Evolutionary conservation across 768 basidiomycete genomes (phyloP).

Genomic region (Kwoniella botswanensis): DNA sequence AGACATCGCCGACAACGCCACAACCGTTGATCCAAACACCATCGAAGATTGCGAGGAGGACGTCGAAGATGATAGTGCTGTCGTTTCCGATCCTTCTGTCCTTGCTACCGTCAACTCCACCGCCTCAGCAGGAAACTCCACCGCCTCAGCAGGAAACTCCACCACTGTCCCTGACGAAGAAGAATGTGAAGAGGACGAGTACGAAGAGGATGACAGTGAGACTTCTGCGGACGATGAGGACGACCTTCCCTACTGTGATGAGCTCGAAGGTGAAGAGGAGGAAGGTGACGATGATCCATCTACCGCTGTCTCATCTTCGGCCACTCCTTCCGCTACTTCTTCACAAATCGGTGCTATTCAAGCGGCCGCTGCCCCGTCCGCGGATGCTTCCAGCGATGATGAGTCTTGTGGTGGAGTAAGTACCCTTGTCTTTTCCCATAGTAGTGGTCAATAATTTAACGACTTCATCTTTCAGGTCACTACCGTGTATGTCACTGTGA

Average conservation of each 20-base stretch:
- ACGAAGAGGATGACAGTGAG: constrained; percentile 11
- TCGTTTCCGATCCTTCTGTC: not conserved
- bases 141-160: not conserved
- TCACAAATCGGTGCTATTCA: constrained; percentile 18
- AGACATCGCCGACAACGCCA: constrained; percentile 3
- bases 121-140: not conserved
- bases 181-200: constrained; percentile 16
- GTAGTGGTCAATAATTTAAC: not conserved
- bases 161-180: constrained; percentile 12
- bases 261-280: constrained; percentile 2
- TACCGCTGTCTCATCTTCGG: not conserved
- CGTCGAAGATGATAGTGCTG: constrained; percentile 1
- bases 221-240: constrained; percentile 23
- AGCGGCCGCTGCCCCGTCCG: constrained; percentile 11
- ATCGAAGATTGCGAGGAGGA: constrained; percentile 9
- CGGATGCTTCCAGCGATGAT: constrained; percentile 5
- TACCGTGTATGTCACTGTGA: constrained; percentile 41
- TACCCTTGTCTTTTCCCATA: not conserved
- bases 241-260: constrained; percentile 32
- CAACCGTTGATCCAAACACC: not conserved
- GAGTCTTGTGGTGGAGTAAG: constrained; percentile 38
- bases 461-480: constrained; percentile 20
- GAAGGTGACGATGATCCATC: not conserved
- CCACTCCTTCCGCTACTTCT: constrained; percentile 8
- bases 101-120: not conserved